Percentiles rank a stretch among this genome's conserved stretches.
phyloP scores from a whole-genome alignment of 2,329 filamentous ascomycete genomes.

The Bipolaris cookei region DNA sequence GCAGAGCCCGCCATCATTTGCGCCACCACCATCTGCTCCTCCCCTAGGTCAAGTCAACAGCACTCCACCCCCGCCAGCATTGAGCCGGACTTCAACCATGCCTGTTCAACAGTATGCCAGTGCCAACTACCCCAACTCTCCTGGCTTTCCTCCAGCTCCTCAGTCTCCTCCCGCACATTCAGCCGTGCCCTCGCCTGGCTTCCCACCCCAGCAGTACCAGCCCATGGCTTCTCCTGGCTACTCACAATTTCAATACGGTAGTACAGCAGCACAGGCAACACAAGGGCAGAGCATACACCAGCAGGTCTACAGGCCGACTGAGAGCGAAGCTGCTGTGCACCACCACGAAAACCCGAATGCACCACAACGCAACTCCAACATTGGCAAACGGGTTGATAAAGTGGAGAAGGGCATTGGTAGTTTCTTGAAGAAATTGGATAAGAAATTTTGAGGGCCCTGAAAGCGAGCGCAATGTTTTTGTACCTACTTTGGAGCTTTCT shows the following conservation, averaged over 20 bases:
- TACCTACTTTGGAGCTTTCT: constrained; percentile 14
- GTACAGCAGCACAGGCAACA: constrained; percentile 36
- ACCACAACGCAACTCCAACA: constrained; percentile 54
- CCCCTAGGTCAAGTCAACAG: constrained; percentile 34
- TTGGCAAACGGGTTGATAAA: constrained; percentile 70
- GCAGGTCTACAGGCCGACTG: constrained; percentile 72
- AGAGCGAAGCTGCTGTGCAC: constrained; percentile 58
- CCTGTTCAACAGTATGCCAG: constrained; percentile 49
- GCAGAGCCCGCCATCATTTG: constrained; percentile 47
- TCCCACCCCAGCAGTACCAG: constrained; percentile 46
- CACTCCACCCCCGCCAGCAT: constrained; percentile 33
- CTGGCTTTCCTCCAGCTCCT: constrained; percentile 40
- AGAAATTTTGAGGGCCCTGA: constrained; percentile 61
- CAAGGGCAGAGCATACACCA: constrained; percentile 65
- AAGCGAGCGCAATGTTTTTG: constrained; percentile 4
- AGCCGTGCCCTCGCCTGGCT: constrained; percentile 49
- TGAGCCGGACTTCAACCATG: constrained; percentile 42
- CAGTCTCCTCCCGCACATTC: constrained; percentile 38
- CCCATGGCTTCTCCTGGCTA: constrained; percentile 57
- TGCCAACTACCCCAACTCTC: constrained; percentile 47
- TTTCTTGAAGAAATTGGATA: constrained; percentile 80
- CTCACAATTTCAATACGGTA: constrained; percentile 60
- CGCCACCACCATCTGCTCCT: constrained; percentile 46
- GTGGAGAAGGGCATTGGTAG: constrained; percentile 73
- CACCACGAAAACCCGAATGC: constrained; percentile 30